Evolutionary conservation across 116 monocot species (phyloP).

Genomic region (Iris pallida): DNA sequence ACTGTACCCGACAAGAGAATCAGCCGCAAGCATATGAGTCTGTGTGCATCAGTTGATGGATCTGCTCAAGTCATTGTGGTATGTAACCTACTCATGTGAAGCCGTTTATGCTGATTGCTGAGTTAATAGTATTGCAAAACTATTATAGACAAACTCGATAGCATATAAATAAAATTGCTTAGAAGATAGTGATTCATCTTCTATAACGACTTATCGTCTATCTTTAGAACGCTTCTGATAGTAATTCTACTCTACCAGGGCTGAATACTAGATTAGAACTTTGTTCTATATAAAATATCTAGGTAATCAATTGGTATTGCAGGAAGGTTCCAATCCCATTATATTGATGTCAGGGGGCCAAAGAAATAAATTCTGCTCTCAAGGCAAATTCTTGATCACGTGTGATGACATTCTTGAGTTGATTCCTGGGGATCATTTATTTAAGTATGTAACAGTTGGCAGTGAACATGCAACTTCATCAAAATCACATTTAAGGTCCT

Average conservation of each 20-base stretch:
- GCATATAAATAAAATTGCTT: too few relatives aligned
- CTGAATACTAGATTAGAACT: too few relatives aligned
- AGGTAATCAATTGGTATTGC: neutral
- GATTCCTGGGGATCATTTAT: conserved; percentile 68
- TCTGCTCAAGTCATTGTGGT: conserved; percentile 65
- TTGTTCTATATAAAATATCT: too few relatives aligned
- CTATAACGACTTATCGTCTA: too few relatives aligned
- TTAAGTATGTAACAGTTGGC: conserved; percentile 45
- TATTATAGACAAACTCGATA: too few relatives aligned
- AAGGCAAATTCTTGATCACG: conserved; percentile 36
- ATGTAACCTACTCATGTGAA: neutral
- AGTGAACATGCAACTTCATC: conserved; percentile 20
- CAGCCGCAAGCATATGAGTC: conserved; percentile 75
- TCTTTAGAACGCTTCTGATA: too few relatives aligned
- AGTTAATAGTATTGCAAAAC: too few relatives aligned
- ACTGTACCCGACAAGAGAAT: conserved; percentile 63
- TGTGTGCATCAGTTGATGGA: conserved; percentile 59
- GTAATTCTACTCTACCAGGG: too few relatives aligned
- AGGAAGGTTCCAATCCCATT: conserved; percentile 93
- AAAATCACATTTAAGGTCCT: conserved; percentile 11
- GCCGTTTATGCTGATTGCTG: too few relatives aligned
- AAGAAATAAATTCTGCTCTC: conserved; percentile 43
- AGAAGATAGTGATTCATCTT: too few relatives aligned
- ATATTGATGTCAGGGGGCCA: conserved; percentile 37
- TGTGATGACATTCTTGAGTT: conserved; percentile 75